Evolutionary conservation across 208 protist species (phyloP).

Genomic region (Trichomonas tenax): DNA sequence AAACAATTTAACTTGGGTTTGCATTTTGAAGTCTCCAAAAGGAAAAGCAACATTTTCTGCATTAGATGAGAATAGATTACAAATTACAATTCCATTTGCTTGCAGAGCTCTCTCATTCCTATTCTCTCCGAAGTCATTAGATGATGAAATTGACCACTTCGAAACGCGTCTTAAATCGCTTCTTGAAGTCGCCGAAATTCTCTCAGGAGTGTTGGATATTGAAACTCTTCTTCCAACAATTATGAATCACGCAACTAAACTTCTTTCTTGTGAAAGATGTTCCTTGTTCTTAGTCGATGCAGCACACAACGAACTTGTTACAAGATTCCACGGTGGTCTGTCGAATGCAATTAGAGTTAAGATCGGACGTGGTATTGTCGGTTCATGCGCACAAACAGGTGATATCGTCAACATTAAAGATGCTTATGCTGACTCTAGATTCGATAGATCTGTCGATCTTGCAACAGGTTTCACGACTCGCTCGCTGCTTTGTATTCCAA

Average conservation of each 20-base stretch:
- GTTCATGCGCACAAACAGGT: constrained; percentile 24
- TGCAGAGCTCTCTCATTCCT: neutral
- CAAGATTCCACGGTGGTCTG: constrained; percentile 2
- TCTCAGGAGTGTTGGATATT: neutral
- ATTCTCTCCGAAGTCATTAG: neutral
- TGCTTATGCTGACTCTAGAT: constrained; percentile 41
- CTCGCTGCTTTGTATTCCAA: constrained; percentile 43
- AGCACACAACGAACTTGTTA: neutral
- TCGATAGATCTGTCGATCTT: constrained; percentile 43
- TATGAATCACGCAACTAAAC: neutral
- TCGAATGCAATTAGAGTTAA: constrained; percentile 20
- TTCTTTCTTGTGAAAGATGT: neutral
- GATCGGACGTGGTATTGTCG: constrained; percentile 30
- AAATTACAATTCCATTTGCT: neutral
- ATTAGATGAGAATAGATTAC: neutral
- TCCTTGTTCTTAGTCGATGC: neutral
- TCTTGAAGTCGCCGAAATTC: constrained; percentile 17
- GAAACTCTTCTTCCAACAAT: neutral
- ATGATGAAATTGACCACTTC: neutral
- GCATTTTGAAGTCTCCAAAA: neutral
- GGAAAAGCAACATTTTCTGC: neutral
- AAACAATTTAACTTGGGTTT: neutral
- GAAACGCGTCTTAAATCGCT: neutral
- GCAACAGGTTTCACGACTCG: constrained; percentile 41
- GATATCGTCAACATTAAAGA: constrained; percentile 40